phyloP scores from a whole-genome alignment of 2,329 filamentous ascomycete species.

The Fusarium tuaranense region DNA sequence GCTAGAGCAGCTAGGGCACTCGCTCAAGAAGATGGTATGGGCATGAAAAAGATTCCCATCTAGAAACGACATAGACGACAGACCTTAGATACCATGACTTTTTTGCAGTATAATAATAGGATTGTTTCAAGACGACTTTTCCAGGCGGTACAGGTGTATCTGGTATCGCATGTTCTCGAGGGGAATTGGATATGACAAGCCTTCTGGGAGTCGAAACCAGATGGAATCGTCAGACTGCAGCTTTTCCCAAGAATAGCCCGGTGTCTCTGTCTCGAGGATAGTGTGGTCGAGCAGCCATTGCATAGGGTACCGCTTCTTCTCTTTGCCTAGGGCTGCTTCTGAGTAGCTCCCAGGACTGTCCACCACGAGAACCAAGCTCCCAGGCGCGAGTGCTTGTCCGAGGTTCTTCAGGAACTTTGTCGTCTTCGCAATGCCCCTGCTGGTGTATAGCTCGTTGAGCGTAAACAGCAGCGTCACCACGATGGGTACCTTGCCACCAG shows the following conservation, averaged over 20 bases:
- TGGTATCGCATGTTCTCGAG: conserved; percentile 97
- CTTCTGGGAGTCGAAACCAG: conserved; percentile 83
- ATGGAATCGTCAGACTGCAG: conserved; percentile 79
- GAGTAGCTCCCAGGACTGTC: conserved; percentile 96
- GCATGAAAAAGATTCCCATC: conserved; percentile 51
- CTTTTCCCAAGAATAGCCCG: conserved; percentile 74
- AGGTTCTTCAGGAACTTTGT: conserved; percentile 81
- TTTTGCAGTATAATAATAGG: conserved; percentile 7
- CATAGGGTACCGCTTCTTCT: conserved; percentile 84
- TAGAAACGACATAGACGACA: conserved; percentile 20
- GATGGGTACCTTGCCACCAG: conserved; percentile 50
- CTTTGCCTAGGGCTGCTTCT: conserved; percentile 76
- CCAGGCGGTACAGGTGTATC: conserved; percentile 79
- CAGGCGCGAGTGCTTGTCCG: conserved; percentile 66
- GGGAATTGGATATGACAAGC: conserved; percentile 81
- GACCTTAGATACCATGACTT: conserved; percentile 34
- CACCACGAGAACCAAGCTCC: conserved; percentile 82
- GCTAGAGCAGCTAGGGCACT: conserved; percentile 88
- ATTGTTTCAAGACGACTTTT: conserved; percentile 36
- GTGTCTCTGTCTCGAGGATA: conserved; percentile 63
- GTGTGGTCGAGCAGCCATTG: conserved; percentile 91
- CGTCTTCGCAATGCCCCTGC: conserved; percentile 77
- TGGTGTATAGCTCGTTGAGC: conserved; percentile 92
- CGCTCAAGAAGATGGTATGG: conserved; percentile 95
- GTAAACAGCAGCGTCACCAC: conserved; percentile 92